These are phyloP conservation scores for Hymenoscyphus salicellus DNA, from an alignment of 2,329 filamentous ascomycete species.

Conservation along the genomic window DNA sequence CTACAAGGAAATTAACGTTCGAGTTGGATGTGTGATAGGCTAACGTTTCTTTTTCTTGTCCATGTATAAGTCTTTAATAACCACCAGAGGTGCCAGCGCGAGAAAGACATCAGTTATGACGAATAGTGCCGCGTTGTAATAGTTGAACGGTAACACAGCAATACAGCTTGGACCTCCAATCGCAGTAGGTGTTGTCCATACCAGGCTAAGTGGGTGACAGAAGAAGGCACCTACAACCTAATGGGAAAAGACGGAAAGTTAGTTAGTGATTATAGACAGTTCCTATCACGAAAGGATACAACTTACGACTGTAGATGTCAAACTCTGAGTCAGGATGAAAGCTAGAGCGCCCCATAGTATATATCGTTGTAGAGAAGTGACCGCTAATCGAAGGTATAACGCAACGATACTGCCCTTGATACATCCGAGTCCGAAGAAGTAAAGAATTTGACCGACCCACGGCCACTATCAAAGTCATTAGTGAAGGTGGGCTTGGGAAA, in stretches of 20 bases:
- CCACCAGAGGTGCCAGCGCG: slow-evolving; percentile 11
- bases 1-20: not conserved
- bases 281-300: not conserved
- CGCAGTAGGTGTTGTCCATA: slow-evolving; percentile 14
- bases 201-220: slow-evolving; percentile 12
- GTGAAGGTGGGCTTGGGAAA: not conserved
- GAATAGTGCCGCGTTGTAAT: slow-evolving; percentile 15
- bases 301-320: slow-evolving; percentile 14
- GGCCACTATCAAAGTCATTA: slow-evolving; percentile 12
- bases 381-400: slow-evolving; percentile 15
- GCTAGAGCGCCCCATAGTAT: slow-evolving; percentile 9
- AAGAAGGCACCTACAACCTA: slow-evolving; percentile 14
- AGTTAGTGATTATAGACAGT: not conserved
- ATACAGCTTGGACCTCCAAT: slow-evolving; percentile 17
- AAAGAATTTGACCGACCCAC: slow-evolving; percentile 19
- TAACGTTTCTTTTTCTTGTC: slow-evolving; percentile 14
- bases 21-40: not conserved
- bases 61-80: slow-evolving; percentile 17
- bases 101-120: slow-evolving; percentile 14
- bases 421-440: slow-evolving; percentile 16
- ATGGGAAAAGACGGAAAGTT: not conserved
- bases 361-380: slow-evolving; percentile 11
- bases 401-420: slow-evolving; percentile 18
- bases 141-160: slow-evolving; percentile 15
- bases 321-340: slow-evolving; percentile 11